These are phyloP conservation scores for Mycena galericulata DNA, from an alignment of 768 basidiomycete genomes.

Conservation along the genomic window DNA sequence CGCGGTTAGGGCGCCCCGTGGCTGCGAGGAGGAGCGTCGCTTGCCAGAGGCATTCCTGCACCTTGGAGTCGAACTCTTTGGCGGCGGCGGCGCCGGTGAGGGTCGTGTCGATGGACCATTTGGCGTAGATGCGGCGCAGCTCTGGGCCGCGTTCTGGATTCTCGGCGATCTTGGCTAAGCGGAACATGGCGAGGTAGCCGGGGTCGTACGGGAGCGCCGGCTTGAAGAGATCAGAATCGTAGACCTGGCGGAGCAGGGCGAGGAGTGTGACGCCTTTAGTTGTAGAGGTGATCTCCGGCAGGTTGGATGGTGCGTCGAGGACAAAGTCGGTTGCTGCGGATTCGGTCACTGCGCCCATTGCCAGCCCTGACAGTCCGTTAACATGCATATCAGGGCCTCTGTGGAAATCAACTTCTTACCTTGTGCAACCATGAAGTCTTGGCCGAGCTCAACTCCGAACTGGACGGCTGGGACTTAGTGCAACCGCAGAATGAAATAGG, in stretches of 20 bases:
- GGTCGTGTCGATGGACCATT: conserved; percentile 46
- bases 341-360: conserved; percentile 17
- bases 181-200: conserved; percentile 41
- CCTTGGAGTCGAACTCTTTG: conserved; percentile 42
- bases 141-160: conserved; percentile 47
- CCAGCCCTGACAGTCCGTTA: conserved; percentile 16
- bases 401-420: background rate
- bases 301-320: conserved; percentile 14
- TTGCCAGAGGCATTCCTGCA: conserved; percentile 54
- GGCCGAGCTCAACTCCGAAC: conserved; percentile 31
- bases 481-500: no score
- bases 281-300: conserved; percentile 4
- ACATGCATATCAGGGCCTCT: background rate
- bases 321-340: background rate
- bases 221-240: conserved; percentile 60
- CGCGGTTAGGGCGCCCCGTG: conserved; percentile 48
- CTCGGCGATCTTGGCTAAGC: conserved; percentile 40
- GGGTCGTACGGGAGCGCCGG: conserved; percentile 67
- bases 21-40: conserved; percentile 52
- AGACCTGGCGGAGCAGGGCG: conserved; percentile 61
- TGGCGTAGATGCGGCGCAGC: conserved; percentile 49
- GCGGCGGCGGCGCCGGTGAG: conserved; percentile 30
- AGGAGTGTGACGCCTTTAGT: conserved; percentile 55
- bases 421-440: conserved; percentile 27
- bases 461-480: background rate